Evolutionary conservation across 2,329 filamentous ascomycete genomes (phyloP).

Genomic region (Albifimbria verrucaria): DNA sequence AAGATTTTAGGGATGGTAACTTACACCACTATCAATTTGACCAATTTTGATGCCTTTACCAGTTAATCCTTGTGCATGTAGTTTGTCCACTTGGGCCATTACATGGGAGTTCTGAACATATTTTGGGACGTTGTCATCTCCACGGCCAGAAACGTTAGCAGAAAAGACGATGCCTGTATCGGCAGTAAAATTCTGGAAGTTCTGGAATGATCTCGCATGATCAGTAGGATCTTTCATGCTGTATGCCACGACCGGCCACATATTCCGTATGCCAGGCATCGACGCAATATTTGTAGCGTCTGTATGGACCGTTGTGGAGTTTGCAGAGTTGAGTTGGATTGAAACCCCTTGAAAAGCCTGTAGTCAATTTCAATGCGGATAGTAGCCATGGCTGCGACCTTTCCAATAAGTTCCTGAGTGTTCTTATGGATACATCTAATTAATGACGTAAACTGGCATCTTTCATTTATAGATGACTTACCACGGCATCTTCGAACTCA

Average conservation of each 20-base stretch:
- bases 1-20: constrained; percentile 8
- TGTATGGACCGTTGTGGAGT: constrained; percentile 40
- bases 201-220: constrained; percentile 40
- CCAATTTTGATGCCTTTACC: constrained; percentile 52
- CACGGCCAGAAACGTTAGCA: constrained; percentile 13
- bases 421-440: constrained; percentile 27
- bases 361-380: constrained; percentile 47
- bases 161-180: constrained; percentile 26
- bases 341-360: constrained; percentile 53
- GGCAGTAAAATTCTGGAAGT: constrained; percentile 43
- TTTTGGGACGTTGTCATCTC: constrained; percentile 7
- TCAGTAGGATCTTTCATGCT: not conserved
- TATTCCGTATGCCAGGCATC: constrained; percentile 42
- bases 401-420: constrained; percentile 33
- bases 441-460: constrained; percentile 9
- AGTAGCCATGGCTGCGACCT: constrained; percentile 30
- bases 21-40: constrained; percentile 52
- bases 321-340: constrained; percentile 48
- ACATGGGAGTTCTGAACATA: constrained; percentile 47
- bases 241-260: constrained; percentile 48
- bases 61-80: constrained; percentile 43
- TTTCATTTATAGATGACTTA: constrained; percentile 28
- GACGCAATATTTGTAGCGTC: constrained; percentile 36
- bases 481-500: constrained; percentile 48
- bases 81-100: constrained; percentile 55